Evolutionary conservation across 208 protist genomes (phyloP), one percentile per base, ranked within the genome.

Genomic region (Wallacemonas collosoma): DNA sequence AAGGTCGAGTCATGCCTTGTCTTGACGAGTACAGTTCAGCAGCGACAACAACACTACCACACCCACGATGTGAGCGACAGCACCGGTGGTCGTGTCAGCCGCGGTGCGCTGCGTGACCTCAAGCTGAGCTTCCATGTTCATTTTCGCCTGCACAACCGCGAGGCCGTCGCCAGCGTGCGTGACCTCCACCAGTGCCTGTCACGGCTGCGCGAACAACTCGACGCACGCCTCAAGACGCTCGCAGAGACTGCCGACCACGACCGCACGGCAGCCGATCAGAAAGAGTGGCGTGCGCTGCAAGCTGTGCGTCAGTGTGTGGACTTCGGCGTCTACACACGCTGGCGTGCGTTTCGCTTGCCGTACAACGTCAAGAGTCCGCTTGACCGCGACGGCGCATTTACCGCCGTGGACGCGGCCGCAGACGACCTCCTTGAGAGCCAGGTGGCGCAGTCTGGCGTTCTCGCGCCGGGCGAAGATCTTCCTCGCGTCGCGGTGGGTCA

Each of bases 111-210:
- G 54, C 53, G 71, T 44, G 68, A 80, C 54, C 71, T 81, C 11
- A 96, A 94, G 71, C 9, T 96, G 3, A 94, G 89, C 71, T 91
- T 94, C 66, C 91, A 96, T 64, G 76, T 94, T 2, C 91, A 96
- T 70, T 89, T 94, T 47, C 87, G 91, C 35, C 68, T 94, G 3
- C 62, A 76, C 4, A 66, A 83, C 9, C 53, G 74, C 14, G 43
- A 73, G 5, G 88, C 64, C 12, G 71, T 93, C 47, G 72, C 79
- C 26, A 84, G 77, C 9, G 78, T 95, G 40, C 58, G 61, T 26
- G 86, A 92, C 47, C 61, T 95, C 51, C 88, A 93, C 61, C 35
- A 26, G 2, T 88, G 93, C 54, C 88, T 91, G 85, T 15, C 58
- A n/a, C 41, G 56, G 2, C 45, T 93, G 35, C 78, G 84, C 40